Percentiles rank a stretch among this genome's conserved stretches.
Evolutionary conservation across 805 yeast genomes (phyloP).

Genomic region (Candida xiaguanensis): DNA sequence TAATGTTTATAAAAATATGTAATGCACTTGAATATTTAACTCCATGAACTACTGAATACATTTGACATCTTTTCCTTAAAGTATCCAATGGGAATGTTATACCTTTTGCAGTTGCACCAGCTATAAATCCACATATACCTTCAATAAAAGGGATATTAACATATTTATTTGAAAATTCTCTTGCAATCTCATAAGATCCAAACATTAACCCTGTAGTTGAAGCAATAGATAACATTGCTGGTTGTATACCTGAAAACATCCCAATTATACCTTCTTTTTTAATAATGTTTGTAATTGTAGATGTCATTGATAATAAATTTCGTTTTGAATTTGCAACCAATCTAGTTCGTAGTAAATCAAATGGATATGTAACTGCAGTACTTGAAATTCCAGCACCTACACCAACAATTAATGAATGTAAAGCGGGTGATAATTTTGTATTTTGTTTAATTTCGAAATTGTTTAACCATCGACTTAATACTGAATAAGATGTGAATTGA

Average conservation of each 20-base stretch:
- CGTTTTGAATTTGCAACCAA: slow-evolving; percentile 60
- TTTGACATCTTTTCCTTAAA: slow-evolving; percentile 72
- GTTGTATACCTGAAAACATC: slow-evolving; percentile 46
- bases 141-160: slow-evolving; percentile 39
- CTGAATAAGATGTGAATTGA: slow-evolving; percentile 74
- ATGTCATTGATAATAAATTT: slow-evolving; percentile 35
- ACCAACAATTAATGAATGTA: slow-evolving; percentile 60
- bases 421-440: slow-evolving; percentile 26
- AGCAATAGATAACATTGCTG: slow-evolving; percentile 60
- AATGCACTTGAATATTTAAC: slow-evolving; percentile 14
- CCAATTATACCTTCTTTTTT: slow-evolving; percentile 38
- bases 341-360: slow-evolving; percentile 84
- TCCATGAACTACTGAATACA: slow-evolving; percentile 26
- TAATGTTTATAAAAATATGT: slow-evolving; percentile 34
- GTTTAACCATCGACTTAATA: slow-evolving; percentile 44
- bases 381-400: slow-evolving; percentile 73
- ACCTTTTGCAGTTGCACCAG: slow-evolving; percentile 74
- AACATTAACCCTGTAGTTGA: slow-evolving; percentile 74
- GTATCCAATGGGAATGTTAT: slow-evolving; percentile 85
- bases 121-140: slow-evolving; percentile 64
- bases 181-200: slow-evolving; percentile 55
- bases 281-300: slow-evolving; percentile 23
- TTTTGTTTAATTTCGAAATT: slow-evolving; percentile 19
- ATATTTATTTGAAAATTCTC: slow-evolving; percentile 31
- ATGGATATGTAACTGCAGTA: slow-evolving; percentile 77